These are phyloP conservation scores for Gastrodia elata DNA, from an alignment of 106 monocot genomes.

Conservation along the genomic window DNA sequence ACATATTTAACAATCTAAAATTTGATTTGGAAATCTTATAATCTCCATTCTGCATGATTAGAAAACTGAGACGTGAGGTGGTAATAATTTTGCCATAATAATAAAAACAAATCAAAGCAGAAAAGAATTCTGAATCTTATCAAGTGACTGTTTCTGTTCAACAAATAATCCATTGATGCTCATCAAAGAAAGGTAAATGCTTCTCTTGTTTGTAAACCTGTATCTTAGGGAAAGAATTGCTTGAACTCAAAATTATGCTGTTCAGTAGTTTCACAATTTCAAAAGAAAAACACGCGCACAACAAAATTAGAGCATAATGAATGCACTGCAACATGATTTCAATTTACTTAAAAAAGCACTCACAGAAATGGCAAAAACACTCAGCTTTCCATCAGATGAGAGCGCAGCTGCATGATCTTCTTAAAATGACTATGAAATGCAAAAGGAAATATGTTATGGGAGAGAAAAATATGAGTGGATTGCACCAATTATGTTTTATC, in stretches of 20 bases:
- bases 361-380: not conserved
- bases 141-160: not conserved
- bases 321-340: not conserved
- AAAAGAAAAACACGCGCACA: not conserved
- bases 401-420: not conserved
- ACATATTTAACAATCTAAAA: too few relatives aligned
- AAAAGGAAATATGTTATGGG: too few relatives aligned
- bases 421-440: not conserved
- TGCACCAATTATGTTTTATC: not conserved
- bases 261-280: too few relatives aligned
- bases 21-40: too few relatives aligned
- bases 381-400: not conserved
- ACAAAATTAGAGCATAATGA: too few relatives aligned
- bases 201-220: not conserved
- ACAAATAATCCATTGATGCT: not conserved
- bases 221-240: not conserved
- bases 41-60: too few relatives aligned
- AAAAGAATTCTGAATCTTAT: not conserved
- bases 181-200: not conserved
- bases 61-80: too few relatives aligned
- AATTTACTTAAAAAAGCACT: not conserved
- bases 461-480: too few relatives aligned
- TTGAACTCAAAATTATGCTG: slow-evolving; percentile 3
- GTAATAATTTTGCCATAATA: too few relatives aligned
- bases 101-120: not conserved